Base-by-base conservation (phyloP, 768 basidiomycete species). In the Naganishia antarctica region DNA sequence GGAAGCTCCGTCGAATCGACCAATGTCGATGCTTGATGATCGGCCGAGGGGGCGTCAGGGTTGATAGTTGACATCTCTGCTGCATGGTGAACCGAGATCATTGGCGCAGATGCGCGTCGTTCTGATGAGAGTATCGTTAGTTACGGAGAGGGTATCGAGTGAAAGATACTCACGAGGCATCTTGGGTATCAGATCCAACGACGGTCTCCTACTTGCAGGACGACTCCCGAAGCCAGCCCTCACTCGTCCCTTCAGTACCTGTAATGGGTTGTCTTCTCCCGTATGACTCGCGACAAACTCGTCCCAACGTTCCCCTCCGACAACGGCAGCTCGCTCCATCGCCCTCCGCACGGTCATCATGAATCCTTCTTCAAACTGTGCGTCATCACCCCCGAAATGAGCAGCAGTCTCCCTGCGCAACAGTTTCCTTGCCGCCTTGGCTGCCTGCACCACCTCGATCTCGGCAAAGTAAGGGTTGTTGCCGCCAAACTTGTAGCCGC, bases 401-500 rank as follows among this genome's bases (percentile, higher is more conserved):
- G 69, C 71, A 11, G 71, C 68, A 7, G 76, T 74, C 63, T 80
- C 77, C 18, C 68, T 32, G 9, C 71, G 67, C 3, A 81, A 69
- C 11, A 80, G 68, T 6, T 70, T 61, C 13, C 80, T 70, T 1
- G 80, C 79, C 0, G 79, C 80, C 60, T 76, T 73, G 25, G 79
- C 80, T 0, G 79, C 79, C 64, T 80, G 78, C 7, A 78, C 70
- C 15, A 79, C 71, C 66, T 80, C 80, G 63, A 81, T 78, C 47
- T 80, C 77, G 49, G 71, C 74, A 61, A 81, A 77, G 67, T 75
- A 80, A 3, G 75, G 78, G 63, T 81, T 80, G 29, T 78, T 68
- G 68, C 81, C 69, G 61, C 76, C 71, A 74, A 83, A 80, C 32
- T 74, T 79, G 78, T 81, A 85, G 29, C 73, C 77, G 40, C 26